Percentiles rank a stretch among this genome's conserved stretches.
Evolutionary conservation across 495 filamentous ascomycete species (phyloP).

Genomic region (Penicillium longicatenatum): DNA sequence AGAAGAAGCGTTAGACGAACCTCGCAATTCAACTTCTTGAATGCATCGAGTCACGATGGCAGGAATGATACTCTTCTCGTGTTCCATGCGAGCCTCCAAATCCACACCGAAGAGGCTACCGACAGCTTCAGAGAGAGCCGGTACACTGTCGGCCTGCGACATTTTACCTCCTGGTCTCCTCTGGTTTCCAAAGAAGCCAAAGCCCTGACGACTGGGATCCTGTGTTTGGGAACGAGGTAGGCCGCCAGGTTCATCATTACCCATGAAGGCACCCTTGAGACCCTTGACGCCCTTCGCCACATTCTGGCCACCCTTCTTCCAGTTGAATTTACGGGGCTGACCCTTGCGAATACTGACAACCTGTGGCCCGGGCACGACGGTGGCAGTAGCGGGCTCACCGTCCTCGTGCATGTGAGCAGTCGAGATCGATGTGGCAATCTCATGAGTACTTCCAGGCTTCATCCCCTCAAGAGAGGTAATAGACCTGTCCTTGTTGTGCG

Average conservation of each 20-base stretch:
- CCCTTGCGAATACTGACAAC: slow-evolving; percentile 91
- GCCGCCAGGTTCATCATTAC: slow-evolving; percentile 49
- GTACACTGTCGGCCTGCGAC: slow-evolving; percentile 57
- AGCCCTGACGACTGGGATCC: slow-evolving; percentile 65
- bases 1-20: slow-evolving; percentile 35
- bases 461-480: slow-evolving; percentile 63
- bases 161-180: slow-evolving; percentile 49
- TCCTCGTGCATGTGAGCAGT: slow-evolving; percentile 65
- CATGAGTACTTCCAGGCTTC: slow-evolving; percentile 47
- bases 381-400: slow-evolving; percentile 65
- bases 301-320: slow-evolving; percentile 94
- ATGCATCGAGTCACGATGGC: slow-evolving; percentile 92
- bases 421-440: slow-evolving; percentile 53
- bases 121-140: slow-evolving; percentile 56
- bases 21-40: slow-evolving; percentile 91
- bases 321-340: slow-evolving; percentile 93
- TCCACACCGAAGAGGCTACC: slow-evolving; percentile 85
- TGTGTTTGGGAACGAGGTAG: slow-evolving; percentile 48
- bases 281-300: slow-evolving; percentile 96
- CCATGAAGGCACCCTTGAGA: slow-evolving; percentile 77
- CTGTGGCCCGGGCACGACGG: slow-evolving; percentile 76
- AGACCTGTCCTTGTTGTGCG: slow-evolving; percentile 71
- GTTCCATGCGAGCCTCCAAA: slow-evolving; percentile 80
- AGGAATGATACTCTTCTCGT: slow-evolving; percentile 87
- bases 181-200: slow-evolving; percentile 72